Percentiles rank a stretch among this genome's conserved stretches.
Conservation (phyloP, 139 green algal species). For the Coelastrella sp. region DNA sequence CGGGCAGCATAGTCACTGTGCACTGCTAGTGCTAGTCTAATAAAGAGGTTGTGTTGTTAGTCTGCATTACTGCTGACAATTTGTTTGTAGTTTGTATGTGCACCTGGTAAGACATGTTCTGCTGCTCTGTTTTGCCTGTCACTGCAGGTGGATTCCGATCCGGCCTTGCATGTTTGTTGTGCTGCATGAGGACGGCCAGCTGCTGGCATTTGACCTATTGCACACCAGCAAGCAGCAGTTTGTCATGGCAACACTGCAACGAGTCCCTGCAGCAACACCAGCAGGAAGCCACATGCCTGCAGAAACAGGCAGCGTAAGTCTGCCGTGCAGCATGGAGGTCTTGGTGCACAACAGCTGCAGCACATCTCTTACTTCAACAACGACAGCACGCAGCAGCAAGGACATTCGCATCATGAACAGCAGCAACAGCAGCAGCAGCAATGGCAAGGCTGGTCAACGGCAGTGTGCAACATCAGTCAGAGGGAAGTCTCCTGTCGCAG, state of each 20-base stretch:
- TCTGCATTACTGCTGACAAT: too few species aligned
- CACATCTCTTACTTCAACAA: neutral
- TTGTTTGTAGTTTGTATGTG: neutral
- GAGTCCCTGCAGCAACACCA: neutral
- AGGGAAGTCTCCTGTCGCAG: neutral
- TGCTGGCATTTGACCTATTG: slow-evolving; percentile 57
- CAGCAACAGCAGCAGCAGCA: slow-evolving; percentile 15
- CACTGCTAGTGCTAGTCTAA: too few species aligned
- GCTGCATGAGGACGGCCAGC: slow-evolving; percentile 24
- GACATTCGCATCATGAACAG: neutral
- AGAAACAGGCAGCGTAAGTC: neutral
- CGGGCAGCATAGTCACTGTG: too few species aligned
- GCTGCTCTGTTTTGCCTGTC: neutral
- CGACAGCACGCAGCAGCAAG: neutral
- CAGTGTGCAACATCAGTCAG: neutral
- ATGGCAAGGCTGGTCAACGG: neutral
- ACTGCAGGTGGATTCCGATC: neutral
- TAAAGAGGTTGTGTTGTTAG: too few species aligned
- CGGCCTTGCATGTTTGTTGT: neutral
- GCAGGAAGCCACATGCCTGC: neutral
- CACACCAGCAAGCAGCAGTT: slow-evolving; percentile 15
- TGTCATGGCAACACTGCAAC: neutral
- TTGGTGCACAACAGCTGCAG: neutral
- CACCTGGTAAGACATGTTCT: neutral
- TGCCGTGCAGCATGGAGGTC: slow-evolving; percentile 35